Percentiles rank a stretch among this genome's conserved stretches.
Evolutionary conservation across 1,139 yeast species (phyloP).

Genomic region (Saccharomyces uvarum): DNA sequence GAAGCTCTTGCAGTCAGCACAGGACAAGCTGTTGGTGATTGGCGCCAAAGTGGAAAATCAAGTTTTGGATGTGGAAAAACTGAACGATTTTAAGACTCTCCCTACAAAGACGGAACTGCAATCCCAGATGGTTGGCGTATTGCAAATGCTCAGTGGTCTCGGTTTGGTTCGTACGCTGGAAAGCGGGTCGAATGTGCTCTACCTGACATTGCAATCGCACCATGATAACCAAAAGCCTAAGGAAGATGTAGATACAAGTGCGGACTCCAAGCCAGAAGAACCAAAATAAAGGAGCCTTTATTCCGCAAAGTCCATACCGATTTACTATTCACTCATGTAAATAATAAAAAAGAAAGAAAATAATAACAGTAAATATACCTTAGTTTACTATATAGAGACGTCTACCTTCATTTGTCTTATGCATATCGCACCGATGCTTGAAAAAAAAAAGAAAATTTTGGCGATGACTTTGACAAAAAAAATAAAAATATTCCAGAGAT

Average conservation of each 20-base stretch:
- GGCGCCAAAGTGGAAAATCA: slow-evolving; percentile 76
- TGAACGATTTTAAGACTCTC: slow-evolving; percentile 61
- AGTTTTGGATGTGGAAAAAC: slow-evolving; percentile 45
- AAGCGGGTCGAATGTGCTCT: slow-evolving; percentile 55
- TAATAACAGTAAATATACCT: background rate
- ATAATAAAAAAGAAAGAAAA: background rate
- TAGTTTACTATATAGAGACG: background rate
- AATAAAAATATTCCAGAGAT: background rate
- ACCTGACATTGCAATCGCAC: slow-evolving; percentile 64
- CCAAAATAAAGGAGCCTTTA: background rate
- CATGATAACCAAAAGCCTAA: slow-evolving; percentile 21
- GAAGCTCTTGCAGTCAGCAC: slow-evolving; percentile 51
- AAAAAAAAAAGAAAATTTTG: background rate
- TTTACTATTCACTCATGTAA: background rate
- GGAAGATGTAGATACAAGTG: background rate
- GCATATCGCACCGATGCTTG: background rate
- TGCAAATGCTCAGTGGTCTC: slow-evolving; percentile 79
- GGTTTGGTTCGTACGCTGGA: slow-evolving; percentile 79
- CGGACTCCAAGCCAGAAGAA: background rate
- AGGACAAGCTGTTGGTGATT: slow-evolving; percentile 67
- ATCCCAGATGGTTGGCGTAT: slow-evolving; percentile 76
- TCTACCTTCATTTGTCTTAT: background rate
- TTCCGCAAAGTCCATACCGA: background rate
- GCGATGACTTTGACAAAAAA: background rate
- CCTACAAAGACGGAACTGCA: slow-evolving; percentile 68